These are phyloP conservation scores for Scenedesmus sp. DNA, from an alignment of 163 green algal species.

Conservation along the genomic window DNA sequence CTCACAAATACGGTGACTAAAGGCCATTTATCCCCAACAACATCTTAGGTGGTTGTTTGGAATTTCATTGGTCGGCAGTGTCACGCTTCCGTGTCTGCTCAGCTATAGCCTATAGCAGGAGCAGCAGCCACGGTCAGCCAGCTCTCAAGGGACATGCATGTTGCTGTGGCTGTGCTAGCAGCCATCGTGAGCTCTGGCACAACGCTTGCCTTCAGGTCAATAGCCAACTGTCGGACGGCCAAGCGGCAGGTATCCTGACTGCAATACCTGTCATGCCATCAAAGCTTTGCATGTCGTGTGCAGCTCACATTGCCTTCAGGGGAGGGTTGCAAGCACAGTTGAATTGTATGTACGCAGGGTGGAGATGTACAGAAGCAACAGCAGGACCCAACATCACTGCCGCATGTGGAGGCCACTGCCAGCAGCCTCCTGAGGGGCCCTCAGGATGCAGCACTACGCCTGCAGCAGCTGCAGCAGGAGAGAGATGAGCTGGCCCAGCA, in stretches of 20 bases:
- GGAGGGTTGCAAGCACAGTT: neutral
- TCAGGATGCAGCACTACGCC: slow-evolving; percentile 1
- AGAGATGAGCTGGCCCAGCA: neutral
- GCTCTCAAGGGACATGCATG: neutral
- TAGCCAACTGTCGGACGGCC: neutral
- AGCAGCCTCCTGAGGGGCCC: neutral
- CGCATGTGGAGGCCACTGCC: neutral
- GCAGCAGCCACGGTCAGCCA: neutral
- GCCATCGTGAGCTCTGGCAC: neutral
- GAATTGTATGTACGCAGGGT: neutral
- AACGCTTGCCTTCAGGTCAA: neutral
- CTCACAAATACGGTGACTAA: neutral
- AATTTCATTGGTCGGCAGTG: neutral
- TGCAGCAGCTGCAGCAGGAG: neutral
- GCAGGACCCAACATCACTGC: neutral
- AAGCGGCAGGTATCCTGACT: neutral
- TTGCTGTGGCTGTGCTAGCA: neutral
- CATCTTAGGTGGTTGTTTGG: neutral
- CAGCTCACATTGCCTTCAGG: neutral
- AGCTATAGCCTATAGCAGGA: neutral
- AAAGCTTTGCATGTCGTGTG: neutral
- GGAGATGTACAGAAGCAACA: neutral
- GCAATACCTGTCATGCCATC: neutral
- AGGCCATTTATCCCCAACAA: neutral
- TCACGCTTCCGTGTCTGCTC: neutral